Evolutionary conservation across 352 stramenopile species (phyloP), one percentile per base, ranked within the genome.

Genomic region (Globisporangium mamillatum): DNA sequence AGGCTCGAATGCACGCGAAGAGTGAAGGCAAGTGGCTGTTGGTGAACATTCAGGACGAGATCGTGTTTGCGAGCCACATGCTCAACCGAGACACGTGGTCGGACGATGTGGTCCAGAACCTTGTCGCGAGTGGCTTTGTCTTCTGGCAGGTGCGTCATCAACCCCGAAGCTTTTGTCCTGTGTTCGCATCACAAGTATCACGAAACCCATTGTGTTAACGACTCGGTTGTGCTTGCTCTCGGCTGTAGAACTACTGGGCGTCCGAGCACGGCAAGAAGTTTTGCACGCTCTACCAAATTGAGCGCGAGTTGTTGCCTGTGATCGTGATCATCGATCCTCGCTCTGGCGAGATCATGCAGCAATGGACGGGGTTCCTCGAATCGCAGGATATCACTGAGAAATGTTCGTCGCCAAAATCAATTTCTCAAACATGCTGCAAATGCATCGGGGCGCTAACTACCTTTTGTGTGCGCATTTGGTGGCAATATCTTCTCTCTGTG

Each of bases 61-160:
- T 88, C 29, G 92, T 98, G 59, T 99, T 99, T 81, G 78, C 91
- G 6, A 98, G 90, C 79, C 92, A 98, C 81, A 96, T 97, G 69
- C 82, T 99, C 27, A 99, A 99, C 77, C 82, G 95, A 22, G 95
- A 99, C 80, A 97, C 97, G 56, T 99, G 95, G 95, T 84, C 89
- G 62, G 91, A 98, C 75, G 95, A 99, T 70, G 88, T 98, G 1
- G 94, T 96, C 36, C 86, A 98, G 75, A 98, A 98, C 74, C 74
- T 99, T 4, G 88, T 99, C 53, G 83, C 88, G 57, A 97, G 96
- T 66, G 89, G 91, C 20, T 99, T 98, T 75, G 88, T 99, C 34
- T 98, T 99, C 76, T 99, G 95, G 95, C 94, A 95, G 83, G 84
- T 93, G 66, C 24, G 67, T 60, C 10, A 14, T 44, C 36, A 44